Evolutionary conservation across 2,329 filamentous ascomycete genomes (phyloP).

Genomic region (Teratosphaeriaceae sp.): DNA sequence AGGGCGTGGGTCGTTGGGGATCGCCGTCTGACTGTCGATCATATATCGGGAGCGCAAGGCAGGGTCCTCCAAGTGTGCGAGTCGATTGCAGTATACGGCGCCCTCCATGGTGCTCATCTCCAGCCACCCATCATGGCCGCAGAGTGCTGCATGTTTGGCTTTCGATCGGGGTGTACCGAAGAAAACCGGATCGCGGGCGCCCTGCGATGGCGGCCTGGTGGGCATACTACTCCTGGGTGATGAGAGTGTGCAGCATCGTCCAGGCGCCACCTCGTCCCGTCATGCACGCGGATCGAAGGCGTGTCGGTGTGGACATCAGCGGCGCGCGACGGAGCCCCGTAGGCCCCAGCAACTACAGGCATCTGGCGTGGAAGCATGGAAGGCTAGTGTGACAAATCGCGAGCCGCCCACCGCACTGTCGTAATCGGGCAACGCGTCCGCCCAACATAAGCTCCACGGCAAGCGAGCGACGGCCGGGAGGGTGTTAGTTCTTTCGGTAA

Average conservation of each 20-base stretch:
- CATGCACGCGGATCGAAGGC: background rate
- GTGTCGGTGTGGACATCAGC: conserved; percentile 2
- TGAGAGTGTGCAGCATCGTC: background rate
- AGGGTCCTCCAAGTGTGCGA: no score
- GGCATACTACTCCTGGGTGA: background rate
- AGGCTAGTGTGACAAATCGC: background rate
- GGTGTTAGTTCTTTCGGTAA: no score
- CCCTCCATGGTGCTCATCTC: conserved; percentile 1
- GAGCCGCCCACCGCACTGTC: background rate
- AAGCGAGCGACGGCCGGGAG: no score
- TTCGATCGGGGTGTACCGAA: background rate
- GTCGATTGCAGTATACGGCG: background rate
- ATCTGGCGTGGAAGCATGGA: background rate
- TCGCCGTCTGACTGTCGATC: background rate
- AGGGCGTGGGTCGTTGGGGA: background rate
- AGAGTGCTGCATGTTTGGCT: background rate
- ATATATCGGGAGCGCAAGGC: background rate
- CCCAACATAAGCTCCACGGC: no score
- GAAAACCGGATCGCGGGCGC: background rate
- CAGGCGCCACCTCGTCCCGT: conserved; percentile 1
- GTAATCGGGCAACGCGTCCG: no score
- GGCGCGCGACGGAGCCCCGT: background rate
- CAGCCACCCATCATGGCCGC: background rate
- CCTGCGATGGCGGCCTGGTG: background rate
- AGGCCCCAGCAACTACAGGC: no score